Conservation (phyloP, 176 grass and related monocot species). For the Olyra latifolia region DNA sequence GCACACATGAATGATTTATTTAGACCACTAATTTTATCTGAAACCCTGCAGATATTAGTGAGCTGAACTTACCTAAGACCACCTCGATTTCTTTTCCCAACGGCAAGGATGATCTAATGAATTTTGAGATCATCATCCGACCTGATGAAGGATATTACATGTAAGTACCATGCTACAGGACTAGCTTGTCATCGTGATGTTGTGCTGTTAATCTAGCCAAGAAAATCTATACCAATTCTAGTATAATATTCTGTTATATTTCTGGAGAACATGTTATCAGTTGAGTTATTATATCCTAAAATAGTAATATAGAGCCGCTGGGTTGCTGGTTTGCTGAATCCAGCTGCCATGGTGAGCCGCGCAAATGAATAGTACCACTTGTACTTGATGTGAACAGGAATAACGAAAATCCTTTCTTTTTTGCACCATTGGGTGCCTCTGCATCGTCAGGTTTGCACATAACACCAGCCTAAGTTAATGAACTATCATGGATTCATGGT, state of each 20-base stretch:
- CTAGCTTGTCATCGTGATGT: neutral
- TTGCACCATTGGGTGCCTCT: no score
- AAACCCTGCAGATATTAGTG: constrained; percentile 71
- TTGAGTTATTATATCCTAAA: neutral
- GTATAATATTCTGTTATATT: neutral
- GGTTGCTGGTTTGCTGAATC: neutral
- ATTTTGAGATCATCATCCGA: constrained; percentile 74
- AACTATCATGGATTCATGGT: neutral
- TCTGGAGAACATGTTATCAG: constrained; percentile 7
- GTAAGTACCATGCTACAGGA: constrained; percentile 42
- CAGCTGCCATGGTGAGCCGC: neutral
- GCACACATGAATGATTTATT: neutral
- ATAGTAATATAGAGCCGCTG: neutral
- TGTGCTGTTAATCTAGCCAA: neutral
- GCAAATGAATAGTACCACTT: no score
- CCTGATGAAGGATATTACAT: constrained; percentile 88
- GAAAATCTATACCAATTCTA: neutral
- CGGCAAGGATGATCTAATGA: constrained; percentile 90
- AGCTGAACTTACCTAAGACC: constrained; percentile 79
- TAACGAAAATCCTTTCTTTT: no score
- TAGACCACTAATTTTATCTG: neutral
- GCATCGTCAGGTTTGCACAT: no score
- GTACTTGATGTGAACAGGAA: no score
- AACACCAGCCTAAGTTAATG: neutral
- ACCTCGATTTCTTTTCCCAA: constrained; percentile 81